These are phyloP conservation scores for Amphirosellinia nigrospora DNA, from an alignment of 495 filamentous ascomycete genomes.

Conservation along the genomic window DNA sequence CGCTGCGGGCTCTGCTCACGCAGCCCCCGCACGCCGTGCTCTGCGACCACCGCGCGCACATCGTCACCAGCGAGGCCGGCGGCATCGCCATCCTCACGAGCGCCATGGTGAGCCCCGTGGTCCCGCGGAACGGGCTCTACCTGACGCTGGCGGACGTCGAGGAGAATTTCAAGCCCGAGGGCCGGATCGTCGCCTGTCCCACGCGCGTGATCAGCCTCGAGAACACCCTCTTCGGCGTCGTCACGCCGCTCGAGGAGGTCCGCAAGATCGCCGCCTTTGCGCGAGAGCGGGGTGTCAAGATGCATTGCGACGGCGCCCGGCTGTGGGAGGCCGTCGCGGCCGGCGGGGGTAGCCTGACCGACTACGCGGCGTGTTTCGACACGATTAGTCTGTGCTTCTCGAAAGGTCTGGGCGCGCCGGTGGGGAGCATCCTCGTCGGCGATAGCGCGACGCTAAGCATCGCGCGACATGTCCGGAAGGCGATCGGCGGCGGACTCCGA, in stretches of 20 bases:
- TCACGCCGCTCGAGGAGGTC: constrained; percentile 77
- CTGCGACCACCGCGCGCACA: constrained; percentile 61
- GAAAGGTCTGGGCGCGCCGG: constrained; percentile 88
- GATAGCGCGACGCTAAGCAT: constrained; percentile 68
- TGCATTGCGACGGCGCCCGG: constrained; percentile 86
- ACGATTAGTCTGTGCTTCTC: constrained; percentile 84
- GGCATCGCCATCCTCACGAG: constrained; percentile 61
- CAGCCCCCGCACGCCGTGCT: constrained; percentile 64
- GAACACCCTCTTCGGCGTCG: constrained; percentile 80
- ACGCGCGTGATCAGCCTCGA: constrained; percentile 84
- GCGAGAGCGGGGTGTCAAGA: constrained; percentile 38
- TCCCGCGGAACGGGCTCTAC: constrained; percentile 69
- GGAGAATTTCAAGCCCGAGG: constrained; percentile 55
- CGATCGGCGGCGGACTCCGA: constrained; percentile 81
- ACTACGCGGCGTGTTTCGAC: constrained; percentile 77
- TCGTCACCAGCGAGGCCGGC: constrained; percentile 65
- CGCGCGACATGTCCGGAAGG: constrained; percentile 81
- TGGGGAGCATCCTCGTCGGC: constrained; percentile 81
- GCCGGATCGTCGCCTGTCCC: constrained; percentile 66
- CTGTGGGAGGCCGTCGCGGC: constrained; percentile 78
- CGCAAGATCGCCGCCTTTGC: constrained; percentile 73
- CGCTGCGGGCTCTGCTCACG: constrained; percentile 60
- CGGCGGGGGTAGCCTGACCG: constrained; percentile 64
- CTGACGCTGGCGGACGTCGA: constrained; percentile 78
- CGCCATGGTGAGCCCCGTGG: constrained; percentile 63